Conservation (phyloP, 768 basidiomycete species). For the Lactarius vividus region DNA sequence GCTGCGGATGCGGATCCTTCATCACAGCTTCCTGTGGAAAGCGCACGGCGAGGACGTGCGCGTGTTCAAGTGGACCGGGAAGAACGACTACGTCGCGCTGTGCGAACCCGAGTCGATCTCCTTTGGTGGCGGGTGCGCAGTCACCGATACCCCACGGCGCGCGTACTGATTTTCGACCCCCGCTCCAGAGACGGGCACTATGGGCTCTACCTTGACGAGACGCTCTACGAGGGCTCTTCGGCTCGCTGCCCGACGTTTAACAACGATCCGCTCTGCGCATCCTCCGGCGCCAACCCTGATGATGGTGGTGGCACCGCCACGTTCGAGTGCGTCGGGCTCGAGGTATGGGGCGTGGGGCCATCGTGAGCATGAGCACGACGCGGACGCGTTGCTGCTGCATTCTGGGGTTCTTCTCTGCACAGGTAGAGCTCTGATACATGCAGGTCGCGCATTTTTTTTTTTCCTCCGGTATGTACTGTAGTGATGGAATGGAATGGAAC, state of each 20-base stretch:
- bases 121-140: constrained; percentile 85
- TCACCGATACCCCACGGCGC: neutral
- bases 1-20: neutral
- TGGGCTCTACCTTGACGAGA: constrained; percentile 83
- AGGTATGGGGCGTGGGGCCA: constrained; percentile 79
- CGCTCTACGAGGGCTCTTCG: constrained; percentile 79
- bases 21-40: constrained; percentile 75
- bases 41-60: constrained; percentile 47
- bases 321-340: constrained; percentile 92
- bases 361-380: constrained; percentile 8
- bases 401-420: constrained; percentile 4
- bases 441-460: constrained; percentile 1
- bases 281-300: constrained; percentile 30
- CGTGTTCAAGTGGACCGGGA: constrained; percentile 81
- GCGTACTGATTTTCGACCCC: constrained; percentile 2
- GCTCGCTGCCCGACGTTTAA: constrained; percentile 83
- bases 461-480: constrained; percentile 4
- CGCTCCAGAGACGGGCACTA: constrained; percentile 79
- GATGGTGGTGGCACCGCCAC: constrained; percentile 41
- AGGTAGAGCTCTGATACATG: neutral
- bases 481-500: constrained; percentile 23
- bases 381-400: neutral
- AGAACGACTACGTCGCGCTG: constrained; percentile 85
- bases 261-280: constrained; percentile 76
- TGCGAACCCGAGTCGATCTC: constrained; percentile 80